Percentiles rank a stretch among this genome's conserved stretches.
Evolutionary conservation across 164 flowering plant species (phyloP).

Genomic region (Chloranthus sessilifolius): DNA sequence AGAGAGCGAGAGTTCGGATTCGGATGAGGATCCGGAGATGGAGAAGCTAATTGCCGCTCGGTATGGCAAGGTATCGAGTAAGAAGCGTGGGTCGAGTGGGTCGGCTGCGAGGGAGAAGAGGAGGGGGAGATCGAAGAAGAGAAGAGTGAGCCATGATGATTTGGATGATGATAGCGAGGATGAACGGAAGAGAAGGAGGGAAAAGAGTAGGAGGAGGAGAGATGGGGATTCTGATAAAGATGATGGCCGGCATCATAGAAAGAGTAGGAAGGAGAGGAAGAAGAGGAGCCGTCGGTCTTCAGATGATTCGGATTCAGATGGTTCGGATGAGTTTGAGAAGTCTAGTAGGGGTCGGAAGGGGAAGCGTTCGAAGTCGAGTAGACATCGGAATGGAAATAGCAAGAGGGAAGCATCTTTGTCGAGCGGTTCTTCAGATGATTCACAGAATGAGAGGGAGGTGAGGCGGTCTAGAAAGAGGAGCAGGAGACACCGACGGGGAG

Average conservation of each 20-base stretch:
- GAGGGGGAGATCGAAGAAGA: constrained; percentile 38
- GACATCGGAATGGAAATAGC: constrained; percentile 43
- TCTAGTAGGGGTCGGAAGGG: constrained; percentile 33
- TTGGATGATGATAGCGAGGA: constrained; percentile 5
- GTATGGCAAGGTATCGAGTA: constrained; percentile 42
- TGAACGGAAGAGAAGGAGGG: not conserved
- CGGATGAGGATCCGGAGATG: constrained; percentile 77
- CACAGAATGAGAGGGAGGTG: constrained; percentile 49
- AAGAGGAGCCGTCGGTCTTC: constrained; percentile 48
- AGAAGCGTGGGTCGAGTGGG: constrained; percentile 50
- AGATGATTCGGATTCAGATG: constrained; percentile 30
- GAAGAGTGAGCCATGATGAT: not conserved
- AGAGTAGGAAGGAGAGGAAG: constrained; percentile 13
- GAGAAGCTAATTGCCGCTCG: constrained; percentile 74
- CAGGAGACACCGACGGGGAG: constrained; percentile 42
- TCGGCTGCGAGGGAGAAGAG: constrained; percentile 33
- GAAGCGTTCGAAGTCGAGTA: constrained; percentile 42
- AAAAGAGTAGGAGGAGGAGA: not conserved
- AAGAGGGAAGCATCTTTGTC: constrained; percentile 34
- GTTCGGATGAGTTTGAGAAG: constrained; percentile 48
- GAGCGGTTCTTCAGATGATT: constrained; percentile 60
- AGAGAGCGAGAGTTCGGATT: constrained; percentile 68
- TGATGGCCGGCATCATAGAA: not conserved
- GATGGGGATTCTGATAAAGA: not conserved
- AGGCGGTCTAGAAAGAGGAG: constrained; percentile 60